Conservation (phyloP, 768 basidiomycete species). For the Vararia minispora region DNA sequence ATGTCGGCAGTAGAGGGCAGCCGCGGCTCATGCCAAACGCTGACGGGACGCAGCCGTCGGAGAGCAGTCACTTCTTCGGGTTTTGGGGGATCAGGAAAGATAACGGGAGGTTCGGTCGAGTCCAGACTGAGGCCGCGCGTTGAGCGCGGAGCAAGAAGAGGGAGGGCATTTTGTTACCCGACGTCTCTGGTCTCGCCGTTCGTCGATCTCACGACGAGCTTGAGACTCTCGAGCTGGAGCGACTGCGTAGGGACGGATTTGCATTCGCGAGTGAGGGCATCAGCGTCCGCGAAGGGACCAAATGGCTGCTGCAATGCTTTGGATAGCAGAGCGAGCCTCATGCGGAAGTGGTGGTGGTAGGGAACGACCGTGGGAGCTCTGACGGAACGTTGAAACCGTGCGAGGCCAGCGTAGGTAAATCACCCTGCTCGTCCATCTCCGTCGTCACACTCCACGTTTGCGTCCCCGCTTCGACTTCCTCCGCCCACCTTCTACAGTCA, state of each 20-base stretch:
- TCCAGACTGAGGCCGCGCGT: neutral
- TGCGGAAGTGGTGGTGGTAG: too few relatives aligned
- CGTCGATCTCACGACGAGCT: constrained; percentile 1
- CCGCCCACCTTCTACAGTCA: too few relatives aligned
- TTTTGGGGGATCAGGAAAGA: constrained; percentile 15
- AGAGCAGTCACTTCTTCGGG: constrained; percentile 1
- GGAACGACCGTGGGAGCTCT: too few relatives aligned
- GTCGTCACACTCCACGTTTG: neutral
- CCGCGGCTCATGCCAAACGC: constrained; percentile 4
- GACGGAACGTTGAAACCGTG: too few relatives aligned
- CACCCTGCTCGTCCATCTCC: too few relatives aligned
- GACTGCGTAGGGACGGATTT: constrained; percentile 3
- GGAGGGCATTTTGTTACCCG: too few relatives aligned
- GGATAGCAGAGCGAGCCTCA: constrained; percentile 7
- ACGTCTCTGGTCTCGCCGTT: too few relatives aligned
- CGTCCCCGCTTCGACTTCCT: neutral
- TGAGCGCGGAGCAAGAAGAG: too few relatives aligned
- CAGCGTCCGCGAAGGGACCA: constrained; percentile 23
- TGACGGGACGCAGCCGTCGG: constrained; percentile 1
- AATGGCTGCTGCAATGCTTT: constrained; percentile 19
- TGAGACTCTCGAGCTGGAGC: constrained; percentile 4
- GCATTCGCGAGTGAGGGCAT: constrained; percentile 17
- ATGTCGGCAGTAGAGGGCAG: constrained; percentile 17
- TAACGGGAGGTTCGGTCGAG: constrained; percentile 11
- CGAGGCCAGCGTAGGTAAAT: too few relatives aligned